Conservation (phyloP, 495 filamentous ascomycete genomes). For the Ramalina peruviana region DNA sequence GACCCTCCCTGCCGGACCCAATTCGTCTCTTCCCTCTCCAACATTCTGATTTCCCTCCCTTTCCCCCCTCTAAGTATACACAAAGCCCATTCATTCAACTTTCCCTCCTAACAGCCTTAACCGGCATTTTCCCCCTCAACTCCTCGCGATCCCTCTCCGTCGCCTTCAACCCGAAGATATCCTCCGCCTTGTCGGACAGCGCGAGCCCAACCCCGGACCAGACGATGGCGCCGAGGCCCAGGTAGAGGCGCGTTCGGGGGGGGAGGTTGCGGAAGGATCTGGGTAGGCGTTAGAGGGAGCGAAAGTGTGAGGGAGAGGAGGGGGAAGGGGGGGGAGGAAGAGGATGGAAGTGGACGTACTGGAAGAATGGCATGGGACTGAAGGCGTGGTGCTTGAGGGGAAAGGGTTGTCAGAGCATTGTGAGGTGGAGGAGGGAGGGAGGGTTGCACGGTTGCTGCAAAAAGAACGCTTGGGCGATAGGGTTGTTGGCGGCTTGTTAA, state of each 20-base stretch:
- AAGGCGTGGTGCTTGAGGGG: no score
- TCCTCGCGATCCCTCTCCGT: slow-evolving; percentile 45
- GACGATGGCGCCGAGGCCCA: slow-evolving; percentile 51
- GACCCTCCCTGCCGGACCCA: not conserved
- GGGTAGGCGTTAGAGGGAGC: not conserved
- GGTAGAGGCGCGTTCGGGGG: slow-evolving; percentile 45
- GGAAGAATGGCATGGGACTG: slow-evolving; percentile 1
- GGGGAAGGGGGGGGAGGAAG: not conserved
- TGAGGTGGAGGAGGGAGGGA: no score
- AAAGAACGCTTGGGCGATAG: no score
- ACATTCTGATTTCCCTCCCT: not conserved
- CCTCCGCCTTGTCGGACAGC: slow-evolving; percentile 45
- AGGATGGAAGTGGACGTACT: not conserved
- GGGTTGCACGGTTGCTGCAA: no score
- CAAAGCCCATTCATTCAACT: not conserved
- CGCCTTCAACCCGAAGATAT: slow-evolving; percentile 46
- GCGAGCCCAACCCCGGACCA: slow-evolving; percentile 49
- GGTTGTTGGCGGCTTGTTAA: no score
- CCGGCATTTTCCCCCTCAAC: slow-evolving; percentile 18
- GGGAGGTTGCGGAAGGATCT: slow-evolving; percentile 47
- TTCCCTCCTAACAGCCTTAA: not conserved
- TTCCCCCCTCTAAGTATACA: not conserved
- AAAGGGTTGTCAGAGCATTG: not conserved
- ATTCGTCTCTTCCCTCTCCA: not conserved
- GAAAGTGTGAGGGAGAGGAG: not conserved